Evolutionary conservation across 805 yeast genomes (phyloP), one percentile per base, ranked within the genome.

Genomic region (Candida berthetii): DNA sequence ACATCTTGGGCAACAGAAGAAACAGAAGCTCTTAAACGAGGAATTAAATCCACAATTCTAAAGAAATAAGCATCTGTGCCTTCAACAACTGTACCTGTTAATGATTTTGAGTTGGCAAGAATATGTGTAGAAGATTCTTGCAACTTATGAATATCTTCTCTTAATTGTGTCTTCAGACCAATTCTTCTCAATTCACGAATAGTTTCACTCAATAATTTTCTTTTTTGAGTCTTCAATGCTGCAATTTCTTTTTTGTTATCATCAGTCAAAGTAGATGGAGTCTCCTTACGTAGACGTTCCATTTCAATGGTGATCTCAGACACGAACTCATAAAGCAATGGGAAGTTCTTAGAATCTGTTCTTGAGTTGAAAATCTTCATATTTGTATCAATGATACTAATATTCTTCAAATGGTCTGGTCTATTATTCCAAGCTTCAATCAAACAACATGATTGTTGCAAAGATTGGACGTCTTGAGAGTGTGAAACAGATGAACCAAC

Each of bases 171-270:
- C 50, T 78, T 83, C 48, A 93, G 61, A 1, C 99, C 99, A 55
- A 86, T 77, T 43, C 80, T 66, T 55, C 79, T 76, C 41, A 91
- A 64, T 48, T 86, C 93, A 47, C 80, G 79, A 45, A 93, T 62
- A 0, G 89, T 75, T 43, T 82, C 87, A 62, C 93, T 84, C 41
- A 95, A 65, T 7, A 89, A 61, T 48, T 82, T 84, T 45, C 81
- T 71, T 62, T 93, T 93, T 53, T 87, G 91, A n/a, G 82, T 72
- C 54, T 83, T 85, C 61, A 93, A 68, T 7, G 87, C 72, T 2
- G 89, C 81, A 31, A 83, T 61, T 1, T 67, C 55, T 57, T 84
- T 84, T 63, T 89, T 88, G 48, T 78, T 80, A 31, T 85, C 95
- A 41, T 90, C 87, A 4, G 75, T 82, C 48, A 72, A 67, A 3